phyloP scores from a whole-genome alignment of 139 green algal genomes.

The Volvox reticuliferus region DNA sequence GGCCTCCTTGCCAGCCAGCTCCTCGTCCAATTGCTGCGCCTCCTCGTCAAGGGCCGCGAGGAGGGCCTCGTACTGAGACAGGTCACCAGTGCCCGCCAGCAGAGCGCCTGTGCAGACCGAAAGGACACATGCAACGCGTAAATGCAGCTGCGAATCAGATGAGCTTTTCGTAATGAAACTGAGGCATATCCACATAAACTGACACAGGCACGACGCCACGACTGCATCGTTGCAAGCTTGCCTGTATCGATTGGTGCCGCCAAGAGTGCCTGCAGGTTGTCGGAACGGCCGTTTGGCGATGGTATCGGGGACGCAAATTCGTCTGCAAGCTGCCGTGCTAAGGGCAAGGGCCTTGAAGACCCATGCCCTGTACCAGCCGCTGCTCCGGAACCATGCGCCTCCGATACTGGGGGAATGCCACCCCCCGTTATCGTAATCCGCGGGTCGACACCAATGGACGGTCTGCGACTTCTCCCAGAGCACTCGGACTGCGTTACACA shows the following conservation, averaged over 20 bases:
- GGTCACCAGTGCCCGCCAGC: background rate
- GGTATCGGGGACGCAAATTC: background rate
- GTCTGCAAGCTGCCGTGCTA: background rate
- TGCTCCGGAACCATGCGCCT: background rate
- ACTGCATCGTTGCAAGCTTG: background rate
- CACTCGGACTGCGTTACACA: background rate
- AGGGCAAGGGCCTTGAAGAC: background rate
- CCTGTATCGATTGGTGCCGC: slow-evolving; percentile 17
- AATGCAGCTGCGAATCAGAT: too few relatives aligned
- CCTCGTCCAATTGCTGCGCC: slow-evolving; percentile 35
- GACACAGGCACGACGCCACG: too few relatives aligned
- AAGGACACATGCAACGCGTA: too few relatives aligned
- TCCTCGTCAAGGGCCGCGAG: slow-evolving; percentile 50
- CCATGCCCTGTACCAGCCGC: background rate
- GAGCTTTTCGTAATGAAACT: too few relatives aligned
- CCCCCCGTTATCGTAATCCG: slow-evolving; percentile 35
- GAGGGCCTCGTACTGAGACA: slow-evolving; percentile 47
- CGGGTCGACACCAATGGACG: background rate
- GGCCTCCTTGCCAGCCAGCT: slow-evolving; percentile 47
- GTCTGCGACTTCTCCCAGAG: background rate
- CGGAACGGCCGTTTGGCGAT: background rate
- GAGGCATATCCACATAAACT: too few relatives aligned
- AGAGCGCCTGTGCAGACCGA: background rate
- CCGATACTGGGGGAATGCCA: slow-evolving; percentile 9
- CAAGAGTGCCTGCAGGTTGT: slow-evolving; percentile 22